Evolutionary conservation across 192 early-diverging fungal species (phyloP).

Genomic region (Funneliformis mosseae): DNA sequence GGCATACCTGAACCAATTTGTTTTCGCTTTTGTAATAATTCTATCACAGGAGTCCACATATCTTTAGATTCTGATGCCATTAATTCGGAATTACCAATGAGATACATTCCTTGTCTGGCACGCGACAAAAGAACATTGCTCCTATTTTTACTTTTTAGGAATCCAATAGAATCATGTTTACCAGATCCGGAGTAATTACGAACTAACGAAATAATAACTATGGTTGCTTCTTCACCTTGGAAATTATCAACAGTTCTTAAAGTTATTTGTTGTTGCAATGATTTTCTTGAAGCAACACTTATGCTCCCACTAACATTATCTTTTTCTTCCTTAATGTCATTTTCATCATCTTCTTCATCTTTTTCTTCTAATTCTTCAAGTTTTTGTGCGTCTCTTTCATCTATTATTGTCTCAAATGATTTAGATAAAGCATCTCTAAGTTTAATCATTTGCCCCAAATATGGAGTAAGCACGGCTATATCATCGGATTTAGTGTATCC

Average conservation of each 20-base stretch:
- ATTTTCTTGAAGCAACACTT: not conserved
- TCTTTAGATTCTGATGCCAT: constrained; percentile 34
- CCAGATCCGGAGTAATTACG: constrained; percentile 34
- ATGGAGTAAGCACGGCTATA: no score
- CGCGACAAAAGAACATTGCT: constrained; percentile 60
- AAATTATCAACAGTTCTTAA: constrained; percentile 51
- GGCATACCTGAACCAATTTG: constrained; percentile 47
- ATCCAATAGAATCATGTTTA: constrained; percentile 47
- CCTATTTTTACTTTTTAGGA: constrained; percentile 57
- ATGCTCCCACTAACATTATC: no score
- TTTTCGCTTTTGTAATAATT: constrained; percentile 35
- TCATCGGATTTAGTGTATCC: no score
- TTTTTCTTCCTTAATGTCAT: not conserved
- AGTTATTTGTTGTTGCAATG: constrained; percentile 32
- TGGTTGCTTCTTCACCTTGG: constrained; percentile 36
- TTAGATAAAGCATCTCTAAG: constrained; percentile 40
- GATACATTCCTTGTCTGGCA: constrained; percentile 57
- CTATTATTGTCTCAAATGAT: constrained; percentile 38
- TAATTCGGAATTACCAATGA: constrained; percentile 10
- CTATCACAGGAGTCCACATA: constrained; percentile 51
- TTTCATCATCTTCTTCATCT: not conserved
- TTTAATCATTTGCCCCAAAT: constrained; percentile 47
- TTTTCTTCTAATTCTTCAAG: constrained; percentile 35
- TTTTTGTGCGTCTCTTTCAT: constrained; percentile 43
- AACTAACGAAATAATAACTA: constrained; percentile 43